These are phyloP conservation scores for Cokeromyces recurvatus DNA, from an alignment of 371 early-diverging fungal genomes.

Conservation along the genomic window DNA sequence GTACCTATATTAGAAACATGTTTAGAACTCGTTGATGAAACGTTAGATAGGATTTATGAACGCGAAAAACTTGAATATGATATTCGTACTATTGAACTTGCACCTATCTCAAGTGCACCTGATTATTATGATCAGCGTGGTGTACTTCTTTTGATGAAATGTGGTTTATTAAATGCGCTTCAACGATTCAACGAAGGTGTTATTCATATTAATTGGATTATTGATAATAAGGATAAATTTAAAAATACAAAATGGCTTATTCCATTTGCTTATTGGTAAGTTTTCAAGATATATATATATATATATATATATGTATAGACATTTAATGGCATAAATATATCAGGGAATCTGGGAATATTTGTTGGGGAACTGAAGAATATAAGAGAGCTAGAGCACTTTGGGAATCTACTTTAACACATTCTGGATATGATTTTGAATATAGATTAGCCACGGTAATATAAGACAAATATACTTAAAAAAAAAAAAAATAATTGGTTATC, in stretches of 20 bases:
- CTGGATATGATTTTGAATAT: slow-evolving; percentile 57
- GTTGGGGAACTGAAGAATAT: slow-evolving; percentile 44
- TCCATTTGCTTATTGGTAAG: slow-evolving; percentile 59
- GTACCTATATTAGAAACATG: slow-evolving; percentile 27
- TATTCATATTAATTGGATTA: slow-evolving; percentile 53
- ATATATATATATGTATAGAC: too few species aligned
- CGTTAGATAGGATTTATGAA: slow-evolving; percentile 37
- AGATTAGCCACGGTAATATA: slow-evolving; percentile 35
- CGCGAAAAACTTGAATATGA: slow-evolving; percentile 48
- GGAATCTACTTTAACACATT: slow-evolving; percentile 45
- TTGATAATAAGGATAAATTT: slow-evolving; percentile 50
- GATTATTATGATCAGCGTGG: slow-evolving; percentile 48
- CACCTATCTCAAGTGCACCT: slow-evolving; percentile 34
- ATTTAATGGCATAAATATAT: too few species aligned
- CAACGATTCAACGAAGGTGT: slow-evolving; percentile 33
- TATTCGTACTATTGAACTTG: slow-evolving; percentile 37
- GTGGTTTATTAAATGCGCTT: slow-evolving; percentile 31
- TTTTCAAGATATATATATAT: not conserved
- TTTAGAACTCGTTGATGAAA: slow-evolving; percentile 35
- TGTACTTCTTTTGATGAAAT: slow-evolving; percentile 34
- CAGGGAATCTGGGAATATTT: slow-evolving; percentile 58
- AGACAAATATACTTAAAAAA: not conserved
- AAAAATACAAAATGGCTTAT: slow-evolving; percentile 52
- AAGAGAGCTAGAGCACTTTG: slow-evolving; percentile 45
- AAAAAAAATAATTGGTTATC: not conserved